A percentile compares a stretch with the other conserved stretches of the same genome.
Evolutionary conservation across 2,329 filamentous ascomycete species (phyloP).

Genomic region (Dothidotthia symphoricarpi): DNA sequence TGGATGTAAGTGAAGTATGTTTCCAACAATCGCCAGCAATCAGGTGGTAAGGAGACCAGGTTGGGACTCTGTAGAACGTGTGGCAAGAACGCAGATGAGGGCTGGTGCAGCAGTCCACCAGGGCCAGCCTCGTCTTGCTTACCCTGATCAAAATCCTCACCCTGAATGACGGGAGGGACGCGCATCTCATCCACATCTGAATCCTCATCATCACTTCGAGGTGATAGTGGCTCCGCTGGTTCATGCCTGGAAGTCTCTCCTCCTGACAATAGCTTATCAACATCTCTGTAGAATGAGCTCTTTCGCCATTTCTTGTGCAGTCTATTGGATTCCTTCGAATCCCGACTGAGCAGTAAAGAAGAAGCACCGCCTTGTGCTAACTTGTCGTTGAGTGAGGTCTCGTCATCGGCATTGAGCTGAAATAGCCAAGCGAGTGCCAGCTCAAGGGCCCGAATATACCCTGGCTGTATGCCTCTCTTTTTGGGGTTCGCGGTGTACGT

Average conservation of each 20-base stretch:
- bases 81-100: not conserved
- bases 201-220: conserved; percentile 29
- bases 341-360: conserved; percentile 53
- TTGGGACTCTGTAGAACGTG: not conserved
- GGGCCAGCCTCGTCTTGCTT: conserved; percentile 8
- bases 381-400: conserved; percentile 57
- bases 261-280: conserved; percentile 61
- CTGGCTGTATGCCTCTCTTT: conserved; percentile 76
- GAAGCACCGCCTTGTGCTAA: conserved; percentile 52
- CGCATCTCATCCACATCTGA: conserved; percentile 20
- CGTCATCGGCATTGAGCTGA: conserved; percentile 59
- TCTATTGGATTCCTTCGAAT: conserved; percentile 54
- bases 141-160: conserved; percentile 4
- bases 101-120: not conserved
- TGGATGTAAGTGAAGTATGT: conserved; percentile 75
- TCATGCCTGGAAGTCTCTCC: conserved; percentile 34
- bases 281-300: conserved; percentile 60
- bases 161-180: conserved; percentile 3
- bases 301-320: conserved; percentile 63
- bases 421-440: conserved; percentile 66
- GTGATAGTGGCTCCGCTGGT: conserved; percentile 14
- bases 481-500: conserved; percentile 72
- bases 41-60: conserved; percentile 46
- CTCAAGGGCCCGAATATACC: conserved; percentile 73
- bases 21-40: conserved; percentile 63